These are phyloP conservation scores for Pyricularia pennisetigena DNA, from an alignment of 2,329 filamentous ascomycete genomes.

Conservation along the genomic window DNA sequence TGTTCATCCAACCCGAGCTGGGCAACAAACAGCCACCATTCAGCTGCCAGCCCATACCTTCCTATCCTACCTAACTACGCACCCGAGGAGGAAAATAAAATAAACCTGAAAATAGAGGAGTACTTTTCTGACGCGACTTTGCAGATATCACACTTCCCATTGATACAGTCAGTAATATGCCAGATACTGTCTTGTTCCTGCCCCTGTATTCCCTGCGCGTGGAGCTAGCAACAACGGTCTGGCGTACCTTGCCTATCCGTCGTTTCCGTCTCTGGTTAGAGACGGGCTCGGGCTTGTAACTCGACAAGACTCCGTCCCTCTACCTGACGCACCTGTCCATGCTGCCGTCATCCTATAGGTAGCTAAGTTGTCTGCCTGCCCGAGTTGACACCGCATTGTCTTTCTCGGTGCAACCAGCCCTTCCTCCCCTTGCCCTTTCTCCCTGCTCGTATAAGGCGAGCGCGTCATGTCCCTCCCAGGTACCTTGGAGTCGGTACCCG, in stretches of 20 bases:
- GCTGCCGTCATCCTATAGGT: background rate
- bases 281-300: background rate
- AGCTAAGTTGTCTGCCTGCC: background rate
- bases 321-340: background rate
- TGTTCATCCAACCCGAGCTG: background rate
- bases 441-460: background rate
- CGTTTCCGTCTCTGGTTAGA: background rate
- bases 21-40: background rate
- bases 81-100: constrained; percentile 8
- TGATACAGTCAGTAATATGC: constrained; percentile 13
- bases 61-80: background rate
- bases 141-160: constrained; percentile 21
- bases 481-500: background rate
- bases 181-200: constrained; percentile 14
- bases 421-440: background rate
- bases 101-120: background rate
- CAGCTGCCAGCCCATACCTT: background rate
- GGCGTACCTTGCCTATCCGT: background rate
- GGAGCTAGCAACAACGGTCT: background rate
- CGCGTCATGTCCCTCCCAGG: background rate
- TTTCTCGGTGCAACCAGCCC: background rate
- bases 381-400: background rate
- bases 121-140: constrained; percentile 25
- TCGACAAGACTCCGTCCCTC: background rate
- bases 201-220: background rate